Evolutionary conservation across 2,329 filamentous ascomycete genomes (phyloP).

Genomic region (Aureobasidium namibiae): DNA sequence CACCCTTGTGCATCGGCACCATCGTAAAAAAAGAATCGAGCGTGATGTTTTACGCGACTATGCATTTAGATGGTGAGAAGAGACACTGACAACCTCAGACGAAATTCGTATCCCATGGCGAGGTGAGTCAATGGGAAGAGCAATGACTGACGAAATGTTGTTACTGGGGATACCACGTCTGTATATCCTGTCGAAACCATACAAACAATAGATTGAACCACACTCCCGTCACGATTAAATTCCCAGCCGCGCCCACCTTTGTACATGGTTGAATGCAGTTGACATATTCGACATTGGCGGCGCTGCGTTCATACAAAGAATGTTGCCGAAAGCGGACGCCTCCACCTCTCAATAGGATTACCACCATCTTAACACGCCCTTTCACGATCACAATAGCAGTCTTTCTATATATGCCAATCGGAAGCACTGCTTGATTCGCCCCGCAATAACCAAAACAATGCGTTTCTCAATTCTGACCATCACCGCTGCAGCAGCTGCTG

Average conservation of each 20-base stretch:
- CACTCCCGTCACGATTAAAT: background rate
- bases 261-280: background rate
- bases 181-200: background rate
- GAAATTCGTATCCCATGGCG: too few relatives aligned
- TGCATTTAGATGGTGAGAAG: too few relatives aligned
- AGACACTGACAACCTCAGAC: too few relatives aligned
- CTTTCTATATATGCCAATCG: background rate
- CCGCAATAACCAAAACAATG: background rate
- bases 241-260: background rate
- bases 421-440: background rate
- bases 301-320: background rate
- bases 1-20: too few relatives aligned
- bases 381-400: background rate
- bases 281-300: background rate
- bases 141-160: too few relatives aligned
- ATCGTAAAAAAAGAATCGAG: too few relatives aligned
- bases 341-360: background rate
- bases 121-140: too few relatives aligned
- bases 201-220: background rate
- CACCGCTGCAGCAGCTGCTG: background rate
- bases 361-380: background rate
- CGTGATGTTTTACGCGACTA: too few relatives aligned
- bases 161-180: too few relatives aligned
- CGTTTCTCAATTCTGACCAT: background rate
- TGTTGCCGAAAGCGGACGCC: constrained; percentile 9